Percentiles rank a stretch among this genome's conserved stretches.
These are phyloP conservation scores for Cystobasidium sp. DNA, from an alignment of 1,284 basidiomycete genomes.

Conservation along the genomic window DNA sequence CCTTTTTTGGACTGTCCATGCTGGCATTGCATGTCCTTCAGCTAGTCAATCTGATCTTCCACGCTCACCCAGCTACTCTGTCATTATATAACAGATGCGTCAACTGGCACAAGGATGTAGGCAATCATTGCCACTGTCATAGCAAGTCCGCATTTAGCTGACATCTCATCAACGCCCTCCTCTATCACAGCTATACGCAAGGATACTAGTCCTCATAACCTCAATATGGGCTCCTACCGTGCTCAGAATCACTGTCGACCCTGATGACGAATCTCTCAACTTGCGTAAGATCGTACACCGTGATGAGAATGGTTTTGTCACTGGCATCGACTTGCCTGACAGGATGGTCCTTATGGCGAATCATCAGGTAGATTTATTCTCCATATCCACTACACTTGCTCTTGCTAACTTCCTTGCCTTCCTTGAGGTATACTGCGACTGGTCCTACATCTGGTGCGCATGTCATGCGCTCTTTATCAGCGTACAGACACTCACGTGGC, in stretches of 20 bases:
- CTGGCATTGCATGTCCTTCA: conserved; percentile 29
- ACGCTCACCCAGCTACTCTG: conserved; percentile 15
- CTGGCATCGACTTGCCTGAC: conserved; percentile 70
- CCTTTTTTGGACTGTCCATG: conserved; percentile 27
- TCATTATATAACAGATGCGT: neutral
- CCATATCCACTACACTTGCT: neutral
- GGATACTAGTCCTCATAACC: conserved; percentile 32
- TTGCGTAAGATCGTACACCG: conserved; percentile 60
- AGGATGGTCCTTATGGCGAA: conserved; percentile 61
- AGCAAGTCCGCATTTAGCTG: conserved; percentile 5
- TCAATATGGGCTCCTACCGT: conserved; percentile 40
- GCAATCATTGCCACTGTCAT: neutral
- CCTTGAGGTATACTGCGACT: conserved; percentile 79
- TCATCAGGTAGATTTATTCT: conserved; percentile 48
- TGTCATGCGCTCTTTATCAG: neutral
- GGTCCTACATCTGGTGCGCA: conserved; percentile 77
- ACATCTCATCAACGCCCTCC: neutral
- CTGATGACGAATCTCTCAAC: conserved; percentile 57
- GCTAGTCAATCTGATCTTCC: conserved; percentile 6
- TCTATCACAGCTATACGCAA: conserved; percentile 13
- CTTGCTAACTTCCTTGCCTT: neutral
- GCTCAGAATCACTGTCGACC: conserved; percentile 61
- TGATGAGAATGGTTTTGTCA: conserved; percentile 63
- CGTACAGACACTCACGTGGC: neutral
- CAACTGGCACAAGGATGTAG: conserved; percentile 31